Evolutionary conservation across 768 basidiomycete species (phyloP).

Genomic region (Rickenella mellea): DNA sequence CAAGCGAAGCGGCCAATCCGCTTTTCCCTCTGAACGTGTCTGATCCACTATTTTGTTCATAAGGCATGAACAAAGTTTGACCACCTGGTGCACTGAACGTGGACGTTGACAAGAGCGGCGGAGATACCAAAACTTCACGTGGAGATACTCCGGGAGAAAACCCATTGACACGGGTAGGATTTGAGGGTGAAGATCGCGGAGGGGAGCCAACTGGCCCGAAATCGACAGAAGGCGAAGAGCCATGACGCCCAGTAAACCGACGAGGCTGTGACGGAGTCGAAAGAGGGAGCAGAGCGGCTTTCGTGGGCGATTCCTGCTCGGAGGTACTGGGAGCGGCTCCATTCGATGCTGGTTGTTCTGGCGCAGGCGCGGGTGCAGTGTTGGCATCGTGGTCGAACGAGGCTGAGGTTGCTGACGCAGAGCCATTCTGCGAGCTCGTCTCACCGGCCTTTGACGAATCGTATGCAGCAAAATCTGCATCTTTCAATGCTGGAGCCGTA

Average conservation of each 20-base stretch:
- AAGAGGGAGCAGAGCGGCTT: conserved; percentile 40
- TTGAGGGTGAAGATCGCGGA: conserved; percentile 36
- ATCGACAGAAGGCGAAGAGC: conserved; percentile 34
- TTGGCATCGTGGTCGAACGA: conserved; percentile 5
- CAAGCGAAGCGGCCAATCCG: conserved; percentile 58
- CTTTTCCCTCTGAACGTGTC: conserved; percentile 29
- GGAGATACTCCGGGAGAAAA: conserved; percentile 59
- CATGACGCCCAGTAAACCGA: conserved; percentile 27
- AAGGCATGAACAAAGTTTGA: conserved; percentile 43
- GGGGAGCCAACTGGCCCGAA: conserved; percentile 83
- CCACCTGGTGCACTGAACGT: conserved; percentile 73
- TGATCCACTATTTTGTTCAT: conserved; percentile 15
- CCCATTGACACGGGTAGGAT: conserved; percentile 29
- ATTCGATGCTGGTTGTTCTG: conserved; percentile 8
- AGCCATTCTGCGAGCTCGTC: conserved; percentile 16
- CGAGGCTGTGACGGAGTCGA: conserved; percentile 42
- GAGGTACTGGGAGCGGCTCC: conserved; percentile 8
- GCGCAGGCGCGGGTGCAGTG: conserved; percentile 7
- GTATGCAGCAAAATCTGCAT: conserved; percentile 67
- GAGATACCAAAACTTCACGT: conserved; percentile 19
- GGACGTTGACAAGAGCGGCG: conserved; percentile 40
- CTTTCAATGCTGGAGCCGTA: conserved; percentile 68
- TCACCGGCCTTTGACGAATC: conserved; percentile 52
- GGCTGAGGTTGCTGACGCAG: conserved; percentile 7
- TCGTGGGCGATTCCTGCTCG: conserved; percentile 1